Evolutionary conservation across 2,329 filamentous ascomycete species (phyloP).

Genomic region (Trichoderma brevicompactum): DNA sequence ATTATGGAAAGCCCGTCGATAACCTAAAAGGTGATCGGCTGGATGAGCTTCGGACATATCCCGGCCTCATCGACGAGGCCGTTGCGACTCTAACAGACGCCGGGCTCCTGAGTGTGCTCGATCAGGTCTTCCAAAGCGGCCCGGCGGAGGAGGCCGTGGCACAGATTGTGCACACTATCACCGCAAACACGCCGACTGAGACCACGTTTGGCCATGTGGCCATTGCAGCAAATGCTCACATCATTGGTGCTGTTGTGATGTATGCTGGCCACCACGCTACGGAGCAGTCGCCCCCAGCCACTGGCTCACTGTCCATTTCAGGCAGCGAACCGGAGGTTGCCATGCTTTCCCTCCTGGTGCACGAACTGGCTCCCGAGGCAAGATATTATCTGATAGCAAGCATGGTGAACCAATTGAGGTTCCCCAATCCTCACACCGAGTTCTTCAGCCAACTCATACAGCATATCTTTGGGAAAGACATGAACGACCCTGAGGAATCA

Average conservation of each 20-base stretch:
- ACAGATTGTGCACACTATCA: slow-evolving; percentile 75
- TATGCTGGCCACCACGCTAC: slow-evolving; percentile 79
- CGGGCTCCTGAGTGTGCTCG: slow-evolving; percentile 63
- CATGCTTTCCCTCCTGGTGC: slow-evolving; percentile 75
- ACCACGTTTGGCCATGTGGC: slow-evolving; percentile 69
- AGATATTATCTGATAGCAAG: slow-evolving; percentile 84
- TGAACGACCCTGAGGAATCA: slow-evolving; percentile 72
- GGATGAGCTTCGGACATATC: slow-evolving; percentile 72
- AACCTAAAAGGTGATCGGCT: slow-evolving; percentile 77
- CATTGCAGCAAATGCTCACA: slow-evolving; percentile 68
- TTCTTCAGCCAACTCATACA: slow-evolving; percentile 89
- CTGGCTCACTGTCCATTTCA: slow-evolving; percentile 57
- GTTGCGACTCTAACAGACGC: slow-evolving; percentile 56
- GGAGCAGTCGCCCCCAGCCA: slow-evolving; percentile 60
- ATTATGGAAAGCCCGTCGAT: slow-evolving; percentile 68
- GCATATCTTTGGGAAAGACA: slow-evolving; percentile 80
- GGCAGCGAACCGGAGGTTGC: slow-evolving; percentile 61
- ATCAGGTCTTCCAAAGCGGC: slow-evolving; percentile 63
- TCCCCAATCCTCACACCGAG: slow-evolving; percentile 85
- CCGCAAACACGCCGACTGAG: slow-evolving; percentile 59
- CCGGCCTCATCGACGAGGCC: slow-evolving; percentile 68
- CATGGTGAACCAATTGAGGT: slow-evolving; percentile 90
- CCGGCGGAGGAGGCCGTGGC: slow-evolving; percentile 74
- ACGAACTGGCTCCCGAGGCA: slow-evolving; percentile 74
- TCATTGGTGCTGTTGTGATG: slow-evolving; percentile 82